These are phyloP conservation scores for Rhodotorula taiwanensis DNA, from an alignment of 768 basidiomycete genomes.

Conservation along the genomic window DNA sequence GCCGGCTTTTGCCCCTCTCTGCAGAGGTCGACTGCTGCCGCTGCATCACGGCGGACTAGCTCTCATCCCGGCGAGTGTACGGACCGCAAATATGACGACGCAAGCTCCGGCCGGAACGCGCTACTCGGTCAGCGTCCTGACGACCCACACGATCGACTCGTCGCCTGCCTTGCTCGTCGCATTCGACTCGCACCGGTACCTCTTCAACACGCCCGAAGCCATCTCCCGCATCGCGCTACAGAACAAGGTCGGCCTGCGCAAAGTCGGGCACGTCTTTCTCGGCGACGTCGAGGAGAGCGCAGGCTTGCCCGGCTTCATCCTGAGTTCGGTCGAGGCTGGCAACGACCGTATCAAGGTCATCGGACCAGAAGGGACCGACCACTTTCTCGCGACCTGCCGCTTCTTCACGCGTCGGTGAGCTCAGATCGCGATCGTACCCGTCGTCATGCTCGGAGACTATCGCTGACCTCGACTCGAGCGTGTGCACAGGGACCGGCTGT, in stretches of 20 bases:
- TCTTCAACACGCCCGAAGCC: constrained; percentile 82
- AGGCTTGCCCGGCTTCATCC: constrained; percentile 59
- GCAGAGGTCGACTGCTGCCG: neutral
- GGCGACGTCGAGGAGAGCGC: constrained; percentile 57
- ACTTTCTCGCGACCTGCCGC: constrained; percentile 18
- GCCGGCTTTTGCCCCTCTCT: too few species aligned
- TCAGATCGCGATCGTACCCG: too few species aligned
- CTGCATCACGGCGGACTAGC: neutral
- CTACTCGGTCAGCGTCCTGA: constrained; percentile 26
- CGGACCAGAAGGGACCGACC: constrained; percentile 52
- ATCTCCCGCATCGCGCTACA: constrained; percentile 67
- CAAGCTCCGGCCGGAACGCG: constrained; percentile 3
- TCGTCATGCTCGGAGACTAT: too few species aligned
- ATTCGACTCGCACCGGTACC: constrained; percentile 72
- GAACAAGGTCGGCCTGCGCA: constrained; percentile 59
- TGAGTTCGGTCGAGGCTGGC: constrained; percentile 70
- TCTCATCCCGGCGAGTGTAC: neutral
- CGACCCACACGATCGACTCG: constrained; percentile 55
- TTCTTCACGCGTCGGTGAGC: constrained; percentile 17
- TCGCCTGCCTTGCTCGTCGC: constrained; percentile 67
- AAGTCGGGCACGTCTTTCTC: constrained; percentile 64
- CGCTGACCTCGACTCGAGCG: too few species aligned
- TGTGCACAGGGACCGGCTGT: constrained; percentile 51
- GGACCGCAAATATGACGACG: constrained; percentile 8
- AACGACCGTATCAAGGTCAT: constrained; percentile 56